Conservation (phyloP, 1,284 basidiomycete genomes). For the Austroboletus niveus region DNA sequence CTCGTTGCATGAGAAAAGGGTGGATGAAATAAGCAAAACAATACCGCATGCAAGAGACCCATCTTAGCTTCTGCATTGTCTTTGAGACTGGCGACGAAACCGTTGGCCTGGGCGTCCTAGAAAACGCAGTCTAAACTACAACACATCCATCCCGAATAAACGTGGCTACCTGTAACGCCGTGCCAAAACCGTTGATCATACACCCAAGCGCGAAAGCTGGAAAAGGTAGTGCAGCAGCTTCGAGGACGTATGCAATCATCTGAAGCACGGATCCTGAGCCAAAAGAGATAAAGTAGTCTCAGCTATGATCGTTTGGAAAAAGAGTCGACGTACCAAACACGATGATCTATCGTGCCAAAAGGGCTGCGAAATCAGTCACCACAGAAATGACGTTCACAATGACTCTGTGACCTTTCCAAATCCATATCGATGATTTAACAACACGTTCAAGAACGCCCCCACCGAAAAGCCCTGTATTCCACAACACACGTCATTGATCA, state of each 20-base stretch:
- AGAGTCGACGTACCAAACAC: conserved; percentile 24
- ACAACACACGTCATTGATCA: background rate
- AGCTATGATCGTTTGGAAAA: background rate
- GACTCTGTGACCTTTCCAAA: conserved; percentile 29
- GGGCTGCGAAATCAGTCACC: conserved; percentile 5
- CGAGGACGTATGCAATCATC: conserved; percentile 49
- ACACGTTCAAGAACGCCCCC: conserved; percentile 31
- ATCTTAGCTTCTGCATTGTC: conserved; percentile 31
- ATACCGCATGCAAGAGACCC: conserved; percentile 30
- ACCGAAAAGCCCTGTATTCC: conserved; percentile 27
- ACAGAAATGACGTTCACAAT: background rate
- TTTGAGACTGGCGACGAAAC: conserved; percentile 30
- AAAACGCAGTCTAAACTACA: background rate
- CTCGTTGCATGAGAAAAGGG: background rate
- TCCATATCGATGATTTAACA: conserved; percentile 27
- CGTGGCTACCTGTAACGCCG: conserved; percentile 38
- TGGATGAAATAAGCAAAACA: background rate
- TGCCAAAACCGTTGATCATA: conserved; percentile 61
- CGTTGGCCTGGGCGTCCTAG: conserved; percentile 33
- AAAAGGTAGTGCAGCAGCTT: conserved; percentile 59
- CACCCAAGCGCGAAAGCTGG: conserved; percentile 59
- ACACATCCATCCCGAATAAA: background rate
- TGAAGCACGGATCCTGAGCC: conserved; percentile 35
- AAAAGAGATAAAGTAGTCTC: background rate
- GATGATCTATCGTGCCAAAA: conserved; percentile 17